Conservation (phyloP, 352 stramenopile species). For the Phytopythium delawarense region DNA sequence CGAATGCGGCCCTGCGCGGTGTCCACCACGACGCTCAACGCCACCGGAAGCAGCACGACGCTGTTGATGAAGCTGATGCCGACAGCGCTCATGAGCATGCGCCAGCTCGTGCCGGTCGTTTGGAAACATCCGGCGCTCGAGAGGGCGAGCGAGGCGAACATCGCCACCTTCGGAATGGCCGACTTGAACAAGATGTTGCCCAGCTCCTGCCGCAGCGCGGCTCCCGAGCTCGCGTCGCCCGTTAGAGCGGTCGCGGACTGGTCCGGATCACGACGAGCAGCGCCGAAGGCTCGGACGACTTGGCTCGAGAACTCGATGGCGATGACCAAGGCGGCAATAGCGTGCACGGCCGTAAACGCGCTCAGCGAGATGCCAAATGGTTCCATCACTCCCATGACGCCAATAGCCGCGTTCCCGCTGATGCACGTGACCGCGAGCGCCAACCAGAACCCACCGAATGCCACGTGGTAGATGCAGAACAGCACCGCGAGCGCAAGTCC, state of each 20-base stretch:
- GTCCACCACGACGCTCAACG: slow-evolving; percentile 41
- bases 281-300: slow-evolving; percentile 54
- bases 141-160: slow-evolving; percentile 32
- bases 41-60: slow-evolving; percentile 34
- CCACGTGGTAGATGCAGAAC: slow-evolving; percentile 42
- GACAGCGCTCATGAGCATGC: slow-evolving; percentile 33
- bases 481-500: slow-evolving; percentile 38
- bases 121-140: slow-evolving; percentile 32
- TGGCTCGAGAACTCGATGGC: slow-evolving; percentile 80
- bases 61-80: slow-evolving; percentile 31
- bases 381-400: slow-evolving; percentile 62
- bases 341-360: slow-evolving; percentile 77
- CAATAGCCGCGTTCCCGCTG: slow-evolving; percentile 43
- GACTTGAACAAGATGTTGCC: slow-evolving; percentile 32
- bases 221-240: slow-evolving; percentile 31
- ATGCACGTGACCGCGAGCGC: slow-evolving; percentile 40
- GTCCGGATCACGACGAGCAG: slow-evolving; percentile 17
- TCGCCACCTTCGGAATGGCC: slow-evolving; percentile 36
- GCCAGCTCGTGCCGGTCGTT: slow-evolving; percentile 39
- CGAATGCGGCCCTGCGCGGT: slow-evolving; percentile 29
- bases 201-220: slow-evolving; percentile 34
- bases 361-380: slow-evolving; percentile 70
- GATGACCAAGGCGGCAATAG: slow-evolving; percentile 69
- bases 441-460: slow-evolving; percentile 44
- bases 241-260: slow-evolving; percentile 14